Conservation (phyloP, 2,329 filamentous ascomycete genomes). For the Talaromyces sp. region DNA sequence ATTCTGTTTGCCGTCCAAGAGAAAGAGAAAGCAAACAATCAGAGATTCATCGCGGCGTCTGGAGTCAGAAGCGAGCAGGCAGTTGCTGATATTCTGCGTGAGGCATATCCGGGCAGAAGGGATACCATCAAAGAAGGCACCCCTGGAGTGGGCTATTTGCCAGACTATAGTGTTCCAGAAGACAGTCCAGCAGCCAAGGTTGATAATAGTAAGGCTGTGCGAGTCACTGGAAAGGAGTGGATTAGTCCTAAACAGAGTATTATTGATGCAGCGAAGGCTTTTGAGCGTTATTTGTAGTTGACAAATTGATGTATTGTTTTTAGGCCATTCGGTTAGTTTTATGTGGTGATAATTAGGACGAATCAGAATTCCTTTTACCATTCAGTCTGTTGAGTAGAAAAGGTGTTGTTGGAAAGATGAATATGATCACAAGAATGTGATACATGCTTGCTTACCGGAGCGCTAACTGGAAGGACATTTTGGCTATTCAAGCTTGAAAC, state of each 20-base stretch:
- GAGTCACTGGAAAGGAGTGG: background rate
- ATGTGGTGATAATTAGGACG: background rate
- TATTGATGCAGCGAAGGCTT: background rate
- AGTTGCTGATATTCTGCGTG: background rate
- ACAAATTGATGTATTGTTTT: background rate
- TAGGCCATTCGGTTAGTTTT: background rate
- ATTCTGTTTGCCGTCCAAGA: background rate
- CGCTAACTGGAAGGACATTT: no score
- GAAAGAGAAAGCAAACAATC: background rate
- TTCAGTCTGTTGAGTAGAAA: no score
- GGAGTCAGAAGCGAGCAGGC: background rate
- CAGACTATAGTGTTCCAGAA: background rate
- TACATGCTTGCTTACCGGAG: no score
- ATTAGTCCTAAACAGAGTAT: background rate
- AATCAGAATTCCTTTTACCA: background rate
- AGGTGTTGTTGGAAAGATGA: no score
- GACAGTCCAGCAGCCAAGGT: background rate
- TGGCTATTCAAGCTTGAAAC: no score
- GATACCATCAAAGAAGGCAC: slow-evolving; percentile 1
- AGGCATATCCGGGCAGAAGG: background rate
- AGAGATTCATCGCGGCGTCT: background rate
- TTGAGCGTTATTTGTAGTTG: slow-evolving; percentile 1
- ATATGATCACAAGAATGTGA: no score
- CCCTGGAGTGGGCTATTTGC: slow-evolving; percentile 1
- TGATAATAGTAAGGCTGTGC: background rate